A percentile compares a stretch with the other conserved stretches of the same genome.
Conservation (phyloP, 163 green algal genomes). For the Scenedesmus sp. region DNA sequence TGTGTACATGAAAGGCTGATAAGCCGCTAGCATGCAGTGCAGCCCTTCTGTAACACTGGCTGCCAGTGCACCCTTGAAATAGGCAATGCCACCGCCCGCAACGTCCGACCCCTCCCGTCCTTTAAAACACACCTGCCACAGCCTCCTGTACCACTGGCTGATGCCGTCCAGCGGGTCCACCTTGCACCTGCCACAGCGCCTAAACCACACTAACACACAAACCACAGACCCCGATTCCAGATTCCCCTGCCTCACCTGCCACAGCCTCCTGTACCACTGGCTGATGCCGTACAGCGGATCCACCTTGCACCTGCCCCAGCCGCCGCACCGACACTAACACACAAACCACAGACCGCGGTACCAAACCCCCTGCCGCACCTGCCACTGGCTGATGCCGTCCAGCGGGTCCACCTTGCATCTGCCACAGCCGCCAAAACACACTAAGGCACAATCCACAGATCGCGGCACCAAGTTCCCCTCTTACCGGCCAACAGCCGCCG, state of each 20-base stretch:
- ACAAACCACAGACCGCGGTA: not conserved
- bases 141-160: constrained; percentile 69
- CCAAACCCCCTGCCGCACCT: not conserved
- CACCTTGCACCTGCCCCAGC: constrained; percentile 63
- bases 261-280: constrained; percentile 63
- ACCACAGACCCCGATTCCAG: not conserved
- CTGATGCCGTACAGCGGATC: constrained; percentile 79
- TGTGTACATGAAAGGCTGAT: too few species aligned
- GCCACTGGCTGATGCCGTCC: constrained; percentile 81
- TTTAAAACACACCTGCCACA: constrained; percentile 55
- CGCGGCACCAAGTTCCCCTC: not conserved
- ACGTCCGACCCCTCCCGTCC: too few species aligned
- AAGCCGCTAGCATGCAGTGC: not conserved
- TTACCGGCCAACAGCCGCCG: constrained; percentile 58
- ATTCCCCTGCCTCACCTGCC: not conserved
- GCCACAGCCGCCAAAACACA: not conserved
- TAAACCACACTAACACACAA: too few species aligned
- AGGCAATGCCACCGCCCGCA: too few species aligned
- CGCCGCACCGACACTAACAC: not conserved
- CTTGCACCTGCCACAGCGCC: constrained; percentile 63
- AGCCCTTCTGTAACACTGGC: not conserved
- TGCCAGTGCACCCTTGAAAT: too few species aligned
- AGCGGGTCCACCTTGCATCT: constrained; percentile 61
- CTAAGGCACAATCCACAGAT: not conserved
- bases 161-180: constrained; percentile 77